phyloP scores from a whole-genome alignment of 768 basidiomycete species.

The Boletus tomentosulus region DNA sequence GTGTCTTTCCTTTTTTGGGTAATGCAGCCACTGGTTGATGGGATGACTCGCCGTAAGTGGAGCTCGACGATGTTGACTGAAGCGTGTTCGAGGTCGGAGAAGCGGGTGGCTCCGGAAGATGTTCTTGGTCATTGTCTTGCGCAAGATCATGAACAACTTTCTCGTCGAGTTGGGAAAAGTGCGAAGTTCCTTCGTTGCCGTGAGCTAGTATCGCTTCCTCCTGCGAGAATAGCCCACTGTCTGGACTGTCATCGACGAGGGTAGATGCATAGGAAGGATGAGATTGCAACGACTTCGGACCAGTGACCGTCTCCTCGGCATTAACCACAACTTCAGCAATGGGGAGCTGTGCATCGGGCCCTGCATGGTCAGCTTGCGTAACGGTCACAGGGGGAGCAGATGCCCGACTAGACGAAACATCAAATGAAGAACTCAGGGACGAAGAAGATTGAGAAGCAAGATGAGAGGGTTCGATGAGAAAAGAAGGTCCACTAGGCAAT shows the following conservation, averaged over 20 bases:
- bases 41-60: conserved; percentile 44
- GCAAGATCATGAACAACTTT: conserved; percentile 13
- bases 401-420: conserved; percentile 47
- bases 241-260: conserved; percentile 43
- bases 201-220: conserved; percentile 23
- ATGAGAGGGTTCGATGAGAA: conserved; percentile 30
- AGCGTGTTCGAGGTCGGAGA: conserved; percentile 53
- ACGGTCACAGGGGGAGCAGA: conserved; percentile 27
- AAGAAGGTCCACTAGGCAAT: conserved; percentile 15
- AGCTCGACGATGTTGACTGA: conserved; percentile 30
- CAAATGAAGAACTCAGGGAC: conserved; percentile 31
- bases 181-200: conserved; percentile 21
- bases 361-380: conserved; percentile 43
- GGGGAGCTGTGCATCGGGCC: conserved; percentile 42
- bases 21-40: conserved; percentile 26
- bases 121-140: conserved; percentile 36
- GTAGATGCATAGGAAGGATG: conserved; percentile 49
- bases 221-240: conserved; percentile 25
- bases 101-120: conserved; percentile 56
- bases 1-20: conserved; percentile 41
- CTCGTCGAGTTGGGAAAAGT: conserved; percentile 12
- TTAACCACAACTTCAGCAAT: background rate
- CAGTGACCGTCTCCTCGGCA: conserved; percentile 5
- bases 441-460: conserved; percentile 30
- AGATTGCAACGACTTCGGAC: conserved; percentile 37